Base-by-base conservation (phyloP, 257 asterid species). In the Misopates orontium region DNA sequence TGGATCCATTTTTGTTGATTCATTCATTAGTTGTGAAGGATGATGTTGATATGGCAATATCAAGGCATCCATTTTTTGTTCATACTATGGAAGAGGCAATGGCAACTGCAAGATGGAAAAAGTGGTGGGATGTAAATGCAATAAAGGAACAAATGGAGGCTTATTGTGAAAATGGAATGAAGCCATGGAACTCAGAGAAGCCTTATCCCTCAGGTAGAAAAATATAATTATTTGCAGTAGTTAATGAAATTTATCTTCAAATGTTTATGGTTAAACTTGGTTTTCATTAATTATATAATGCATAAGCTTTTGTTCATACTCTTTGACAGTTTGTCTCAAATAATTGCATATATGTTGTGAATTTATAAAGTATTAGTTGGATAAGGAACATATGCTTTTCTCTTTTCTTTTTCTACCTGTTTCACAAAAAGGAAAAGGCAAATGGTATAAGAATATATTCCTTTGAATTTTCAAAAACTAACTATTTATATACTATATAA, bases 41-140 rank as follows among this genome's bases (percentile, higher is more conserved):
- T 71, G 65, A 76, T 57, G 89, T 78, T 24, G 99, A 94, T 59
- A 79, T 90, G 88, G 97, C 99, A 12, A 77, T 90, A 5, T 88
- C 99, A 0, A 86, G 71, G 41, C 99, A 94, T 70, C 97, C 97
- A 0, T 70, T 75, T 42, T 94, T 78, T 72, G 16, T 81, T 49
- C 95, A 94, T 52, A 83, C 97, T 0, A 72, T 94, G 85, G 99
- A 94, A 60, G 99, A 94, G 68, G 99, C 96, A 0, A 72, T 80
- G 82, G 96, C 97, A 1, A 94, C 97, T 21, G 92, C 91, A 0
- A 70, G 99, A 62, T 94, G 99, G 99, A 88, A 78, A 74, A 94
- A 94, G 69, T 94, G 97, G 99, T 72, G 84, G 93, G 95, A 88
- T 60, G 83, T 94, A 0, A 82, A 85, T 57, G 84, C 60, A 5